Conservation (phyloP, 2,329 filamentous ascomycete genomes). For the Alternaria tenuissima region DNA sequence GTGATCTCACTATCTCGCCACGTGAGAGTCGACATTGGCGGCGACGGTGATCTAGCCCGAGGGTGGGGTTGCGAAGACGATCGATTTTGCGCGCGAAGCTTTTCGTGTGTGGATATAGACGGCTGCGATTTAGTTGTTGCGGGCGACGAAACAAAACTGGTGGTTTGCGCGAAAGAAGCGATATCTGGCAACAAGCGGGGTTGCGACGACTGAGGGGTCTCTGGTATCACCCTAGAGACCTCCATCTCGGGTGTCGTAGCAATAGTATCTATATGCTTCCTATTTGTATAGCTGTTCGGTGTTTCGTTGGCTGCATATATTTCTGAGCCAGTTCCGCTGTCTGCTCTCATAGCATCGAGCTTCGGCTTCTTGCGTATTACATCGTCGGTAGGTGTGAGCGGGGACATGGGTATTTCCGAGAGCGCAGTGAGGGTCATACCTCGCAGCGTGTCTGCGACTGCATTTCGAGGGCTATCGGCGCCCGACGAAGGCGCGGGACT, state of each 20-base stretch:
- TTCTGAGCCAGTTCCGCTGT: slow-evolving; percentile 27
- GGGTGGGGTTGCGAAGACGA: slow-evolving; percentile 29
- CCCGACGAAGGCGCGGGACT: slow-evolving; percentile 34
- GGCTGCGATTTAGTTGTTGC: slow-evolving; percentile 14
- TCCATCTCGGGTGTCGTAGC: slow-evolving; percentile 8
- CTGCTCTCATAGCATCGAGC: slow-evolving; percentile 35
- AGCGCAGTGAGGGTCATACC: slow-evolving; percentile 41
- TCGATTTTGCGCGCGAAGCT: slow-evolving; percentile 9
- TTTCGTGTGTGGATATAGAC: slow-evolving; percentile 7
- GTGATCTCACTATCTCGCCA: slow-evolving; percentile 71
- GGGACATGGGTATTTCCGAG: slow-evolving; percentile 42
- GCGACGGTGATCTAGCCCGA: slow-evolving; percentile 40
- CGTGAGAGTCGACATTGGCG: slow-evolving; percentile 50
- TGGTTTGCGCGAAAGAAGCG: slow-evolving; percentile 41
- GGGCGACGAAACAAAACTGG: slow-evolving; percentile 34
- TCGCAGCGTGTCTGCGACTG: slow-evolving; percentile 47
- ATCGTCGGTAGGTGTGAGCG: slow-evolving; percentile 47
- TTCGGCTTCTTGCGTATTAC: slow-evolving; percentile 49
- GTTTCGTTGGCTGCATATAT: slow-evolving; percentile 17
- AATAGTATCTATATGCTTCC: slow-evolving; percentile 13
- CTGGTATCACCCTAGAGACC: slow-evolving; percentile 34
- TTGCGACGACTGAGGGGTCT: slow-evolving; percentile 44
- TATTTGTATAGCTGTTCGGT: background rate
- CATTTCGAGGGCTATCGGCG: slow-evolving; percentile 46
- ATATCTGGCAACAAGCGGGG: slow-evolving; percentile 46